Percentiles rank a stretch among this genome's conserved stretches.
These are phyloP conservation scores for Cordyceps farinosa DNA, from an alignment of 2,329 filamentous ascomycete genomes.

Conservation along the genomic window DNA sequence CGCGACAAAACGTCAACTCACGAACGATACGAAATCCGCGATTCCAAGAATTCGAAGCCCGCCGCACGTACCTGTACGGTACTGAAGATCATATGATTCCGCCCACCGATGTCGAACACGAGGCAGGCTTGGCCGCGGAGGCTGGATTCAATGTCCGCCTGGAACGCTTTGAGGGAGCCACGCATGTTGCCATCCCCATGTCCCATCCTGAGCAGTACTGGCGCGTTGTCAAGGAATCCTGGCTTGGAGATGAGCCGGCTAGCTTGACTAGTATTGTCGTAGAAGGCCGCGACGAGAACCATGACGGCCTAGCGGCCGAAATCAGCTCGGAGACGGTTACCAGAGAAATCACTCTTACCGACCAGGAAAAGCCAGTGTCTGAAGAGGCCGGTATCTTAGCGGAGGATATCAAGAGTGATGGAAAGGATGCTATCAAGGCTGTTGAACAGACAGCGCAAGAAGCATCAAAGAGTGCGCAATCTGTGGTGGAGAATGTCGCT, in stretches of 20 bases:
- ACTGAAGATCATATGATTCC: slow-evolving; percentile 45
- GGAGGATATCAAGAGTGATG: not conserved
- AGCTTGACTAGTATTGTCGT: not conserved
- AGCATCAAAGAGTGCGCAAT: not conserved
- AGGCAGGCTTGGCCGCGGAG: slow-evolving; percentile 40
- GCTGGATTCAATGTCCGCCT: slow-evolving; percentile 40
- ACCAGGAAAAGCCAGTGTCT: not conserved
- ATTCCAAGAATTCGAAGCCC: slow-evolving; percentile 36
- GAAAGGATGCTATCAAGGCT: not conserved
- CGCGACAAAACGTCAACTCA: slow-evolving; percentile 33
- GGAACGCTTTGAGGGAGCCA: slow-evolving; percentile 45
- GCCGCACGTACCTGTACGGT: slow-evolving; percentile 52
- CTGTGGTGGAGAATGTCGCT: not conserved
- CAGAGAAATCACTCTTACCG: not conserved
- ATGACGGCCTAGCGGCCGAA: not conserved
- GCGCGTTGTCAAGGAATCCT: slow-evolving; percentile 43
- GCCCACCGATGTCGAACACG: slow-evolving; percentile 44
- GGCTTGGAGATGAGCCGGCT: slow-evolving; percentile 33
- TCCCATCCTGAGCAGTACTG: slow-evolving; percentile 48
- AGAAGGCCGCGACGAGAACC: not conserved
- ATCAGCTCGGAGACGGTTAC: slow-evolving; percentile 5
- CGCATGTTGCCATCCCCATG: slow-evolving; percentile 50
- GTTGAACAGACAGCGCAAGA: not conserved
- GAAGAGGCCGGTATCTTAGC: not conserved
- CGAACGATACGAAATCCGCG: slow-evolving; percentile 35